These are phyloP conservation scores for Hypoxylon sp. DNA, from an alignment of 2,329 filamentous ascomycete genomes.

Conservation along the genomic window DNA sequence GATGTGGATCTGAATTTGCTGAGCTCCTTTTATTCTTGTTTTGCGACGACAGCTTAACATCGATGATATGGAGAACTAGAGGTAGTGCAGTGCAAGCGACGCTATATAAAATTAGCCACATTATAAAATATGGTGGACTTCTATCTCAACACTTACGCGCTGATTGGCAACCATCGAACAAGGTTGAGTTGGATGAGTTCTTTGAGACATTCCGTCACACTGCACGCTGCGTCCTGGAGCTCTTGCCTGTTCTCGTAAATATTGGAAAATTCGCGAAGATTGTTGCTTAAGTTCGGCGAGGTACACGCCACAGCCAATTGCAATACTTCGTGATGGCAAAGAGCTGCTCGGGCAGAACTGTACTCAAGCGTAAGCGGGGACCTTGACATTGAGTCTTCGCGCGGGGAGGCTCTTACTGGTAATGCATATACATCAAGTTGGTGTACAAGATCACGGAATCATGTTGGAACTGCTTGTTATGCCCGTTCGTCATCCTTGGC, in stretches of 20 bases:
- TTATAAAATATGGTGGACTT: not conserved
- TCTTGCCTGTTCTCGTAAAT: slow-evolving; percentile 61
- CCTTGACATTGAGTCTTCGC: not conserved
- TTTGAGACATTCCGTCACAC: slow-evolving; percentile 63
- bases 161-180: slow-evolving; percentile 63
- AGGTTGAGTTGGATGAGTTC: slow-evolving; percentile 63
- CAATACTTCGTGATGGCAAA: slow-evolving; percentile 64
- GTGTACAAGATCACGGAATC: slow-evolving; percentile 63
- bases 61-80: slow-evolving; percentile 57
- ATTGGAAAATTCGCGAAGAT: slow-evolving; percentile 54
- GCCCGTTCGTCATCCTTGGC: slow-evolving; percentile 48
- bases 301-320: slow-evolving; percentile 60
- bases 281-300: slow-evolving; percentile 53
- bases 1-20: slow-evolving; percentile 53
- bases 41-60: slow-evolving; percentile 56
- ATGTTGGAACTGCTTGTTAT: slow-evolving; percentile 55
- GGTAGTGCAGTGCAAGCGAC: slow-evolving; percentile 58
- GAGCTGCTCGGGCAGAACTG: slow-evolving; percentile 60
- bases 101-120: slow-evolving; percentile 22
- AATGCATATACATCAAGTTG: slow-evolving; percentile 67
- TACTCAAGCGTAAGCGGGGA: slow-evolving; percentile 27
- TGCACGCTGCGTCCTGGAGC: slow-evolving; percentile 61
- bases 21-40: slow-evolving; percentile 42
- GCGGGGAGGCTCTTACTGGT: slow-evolving; percentile 58
- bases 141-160: slow-evolving; percentile 57